These are phyloP conservation scores for Sesbania bispinosa DNA, from an alignment of 306 rosid species.

Conservation along the genomic window DNA sequence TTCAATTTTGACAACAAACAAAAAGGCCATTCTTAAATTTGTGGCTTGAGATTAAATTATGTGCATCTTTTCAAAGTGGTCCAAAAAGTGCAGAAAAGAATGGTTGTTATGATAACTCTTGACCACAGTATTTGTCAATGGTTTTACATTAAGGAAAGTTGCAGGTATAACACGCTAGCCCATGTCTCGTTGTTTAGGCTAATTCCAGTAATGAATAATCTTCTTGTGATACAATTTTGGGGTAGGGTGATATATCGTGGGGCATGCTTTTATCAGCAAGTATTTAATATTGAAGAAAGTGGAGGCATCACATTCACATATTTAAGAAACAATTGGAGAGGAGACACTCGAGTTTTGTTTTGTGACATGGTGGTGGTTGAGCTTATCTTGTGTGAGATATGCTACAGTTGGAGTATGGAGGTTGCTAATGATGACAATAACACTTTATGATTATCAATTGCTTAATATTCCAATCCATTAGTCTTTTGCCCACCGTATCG, in stretches of 20 bases:
- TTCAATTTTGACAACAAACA: neutral
- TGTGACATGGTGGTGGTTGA: constrained; percentile 21
- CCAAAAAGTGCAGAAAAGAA: neutral
- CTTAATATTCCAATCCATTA: constrained; percentile 7
- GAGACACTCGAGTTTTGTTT: neutral
- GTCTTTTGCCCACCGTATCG: neutral
- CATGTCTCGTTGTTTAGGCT: neutral
- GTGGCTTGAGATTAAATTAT: neutral
- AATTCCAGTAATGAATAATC: constrained; percentile 29
- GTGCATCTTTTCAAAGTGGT: constrained; percentile 14
- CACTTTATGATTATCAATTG: constrained; percentile 6
- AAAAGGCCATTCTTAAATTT: neutral
- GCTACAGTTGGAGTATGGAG: neutral
- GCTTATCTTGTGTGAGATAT: neutral
- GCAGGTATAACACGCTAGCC: constrained; percentile 7
- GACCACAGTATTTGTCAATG: neutral
- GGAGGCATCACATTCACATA: constrained; percentile 27
- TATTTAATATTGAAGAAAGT: constrained; percentile 32
- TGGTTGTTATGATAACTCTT: neutral
- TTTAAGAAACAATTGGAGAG: constrained; percentile 27
- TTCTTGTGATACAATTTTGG: constrained; percentile 8
- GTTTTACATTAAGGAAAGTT: neutral
- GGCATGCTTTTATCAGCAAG: constrained; percentile 24
- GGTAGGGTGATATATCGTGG: constrained; percentile 34
- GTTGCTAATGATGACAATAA: constrained; percentile 7